These are phyloP conservation scores for Neofusicoccum umdonicola DNA, from an alignment of 2,329 filamentous ascomycete genomes.

Conservation along the genomic window DNA sequence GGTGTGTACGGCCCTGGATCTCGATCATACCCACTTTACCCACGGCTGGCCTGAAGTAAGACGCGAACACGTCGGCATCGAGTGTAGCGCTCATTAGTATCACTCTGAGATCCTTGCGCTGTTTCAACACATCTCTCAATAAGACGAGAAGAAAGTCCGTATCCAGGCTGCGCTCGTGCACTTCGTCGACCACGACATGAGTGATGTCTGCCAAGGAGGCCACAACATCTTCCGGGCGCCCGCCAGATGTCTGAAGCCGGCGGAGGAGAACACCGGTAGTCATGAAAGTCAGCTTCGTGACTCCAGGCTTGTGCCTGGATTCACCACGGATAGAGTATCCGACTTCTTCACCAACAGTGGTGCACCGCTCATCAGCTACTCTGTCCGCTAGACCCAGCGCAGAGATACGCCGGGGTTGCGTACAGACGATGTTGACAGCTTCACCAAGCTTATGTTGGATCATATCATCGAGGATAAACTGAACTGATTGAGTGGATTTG, in stretches of 20 bases:
- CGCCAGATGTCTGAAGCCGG: constrained; percentile 85
- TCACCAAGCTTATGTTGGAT: constrained; percentile 73
- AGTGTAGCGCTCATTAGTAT: constrained; percentile 96
- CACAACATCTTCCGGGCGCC: constrained; percentile 73
- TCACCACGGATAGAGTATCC: constrained; percentile 92
- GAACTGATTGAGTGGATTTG: constrained; percentile 94
- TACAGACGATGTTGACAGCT: constrained; percentile 87
- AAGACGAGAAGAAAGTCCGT: constrained; percentile 92
- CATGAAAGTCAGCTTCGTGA: constrained; percentile 90
- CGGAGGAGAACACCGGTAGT: constrained; percentile 91
- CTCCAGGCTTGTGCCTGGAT: constrained; percentile 65
- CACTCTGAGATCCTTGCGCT: constrained; percentile 77
- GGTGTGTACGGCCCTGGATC: constrained; percentile 84
- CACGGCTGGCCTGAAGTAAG: constrained; percentile 70
- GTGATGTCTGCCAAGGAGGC: constrained; percentile 84
- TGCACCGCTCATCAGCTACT: constrained; percentile 88
- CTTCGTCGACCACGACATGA: constrained; percentile 93
- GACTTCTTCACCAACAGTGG: constrained; percentile 77
- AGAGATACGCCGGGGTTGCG: constrained; percentile 90
- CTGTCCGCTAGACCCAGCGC: constrained; percentile 91
- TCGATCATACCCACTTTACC: constrained; percentile 75
- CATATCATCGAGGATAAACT: constrained; percentile 91
- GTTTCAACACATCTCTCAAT: constrained; percentile 74
- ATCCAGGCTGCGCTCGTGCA: constrained; percentile 91
- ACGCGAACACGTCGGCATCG: constrained; percentile 78